Conservation (phyloP, 2,329 filamentous ascomycete genomes). For the Pseudovirgaria hyperparasitica region DNA sequence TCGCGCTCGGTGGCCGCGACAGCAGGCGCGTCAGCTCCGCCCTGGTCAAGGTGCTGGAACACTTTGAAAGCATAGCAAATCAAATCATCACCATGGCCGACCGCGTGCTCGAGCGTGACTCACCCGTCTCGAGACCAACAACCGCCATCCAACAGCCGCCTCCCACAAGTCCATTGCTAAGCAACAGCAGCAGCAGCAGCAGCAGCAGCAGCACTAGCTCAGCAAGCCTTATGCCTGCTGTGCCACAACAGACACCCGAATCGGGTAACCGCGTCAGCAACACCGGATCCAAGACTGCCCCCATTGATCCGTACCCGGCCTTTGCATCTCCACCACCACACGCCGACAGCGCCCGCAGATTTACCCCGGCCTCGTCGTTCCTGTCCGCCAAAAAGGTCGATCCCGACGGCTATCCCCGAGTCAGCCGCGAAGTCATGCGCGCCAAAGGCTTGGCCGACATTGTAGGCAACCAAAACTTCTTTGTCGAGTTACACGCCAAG, state of each 20-base stretch:
- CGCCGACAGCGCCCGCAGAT: slow-evolving; percentile 26
- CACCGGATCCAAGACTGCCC: slow-evolving; percentile 2
- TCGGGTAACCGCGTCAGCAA: no score
- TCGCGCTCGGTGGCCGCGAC: slow-evolving; percentile 44
- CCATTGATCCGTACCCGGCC: slow-evolving; percentile 1
- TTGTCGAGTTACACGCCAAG: slow-evolving; percentile 42
- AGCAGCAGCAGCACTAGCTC: no score
- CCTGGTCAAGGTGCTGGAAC: slow-evolving; percentile 26
- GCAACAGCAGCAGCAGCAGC: slow-evolving; percentile 4
- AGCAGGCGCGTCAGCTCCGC: slow-evolving; percentile 35
- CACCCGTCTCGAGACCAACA: slow-evolving; percentile 14
- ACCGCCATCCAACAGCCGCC: slow-evolving; percentile 16
- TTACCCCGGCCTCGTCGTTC: slow-evolving; percentile 45
- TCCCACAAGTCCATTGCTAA: slow-evolving; percentile 16
- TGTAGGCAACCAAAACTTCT: slow-evolving; percentile 45
- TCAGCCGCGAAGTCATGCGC: slow-evolving; percentile 37
- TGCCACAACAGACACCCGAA: slow-evolving; percentile 1
- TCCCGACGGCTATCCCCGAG: slow-evolving; percentile 41
- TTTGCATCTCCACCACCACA: slow-evolving; percentile 13
- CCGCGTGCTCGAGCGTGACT: slow-evolving; percentile 23
- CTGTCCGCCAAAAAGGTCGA: slow-evolving; percentile 43
- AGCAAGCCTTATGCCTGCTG: slow-evolving; percentile 13
- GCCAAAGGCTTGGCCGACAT: slow-evolving; percentile 46
- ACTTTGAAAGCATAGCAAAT: slow-evolving; percentile 41
- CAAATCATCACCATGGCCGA: slow-evolving; percentile 34